Percentiles rank a stretch among this genome's conserved stretches.
These are phyloP conservation scores for Xylariaceae sp. DNA, from an alignment of 2,329 filamentous ascomycete species.

Conservation along the genomic window DNA sequence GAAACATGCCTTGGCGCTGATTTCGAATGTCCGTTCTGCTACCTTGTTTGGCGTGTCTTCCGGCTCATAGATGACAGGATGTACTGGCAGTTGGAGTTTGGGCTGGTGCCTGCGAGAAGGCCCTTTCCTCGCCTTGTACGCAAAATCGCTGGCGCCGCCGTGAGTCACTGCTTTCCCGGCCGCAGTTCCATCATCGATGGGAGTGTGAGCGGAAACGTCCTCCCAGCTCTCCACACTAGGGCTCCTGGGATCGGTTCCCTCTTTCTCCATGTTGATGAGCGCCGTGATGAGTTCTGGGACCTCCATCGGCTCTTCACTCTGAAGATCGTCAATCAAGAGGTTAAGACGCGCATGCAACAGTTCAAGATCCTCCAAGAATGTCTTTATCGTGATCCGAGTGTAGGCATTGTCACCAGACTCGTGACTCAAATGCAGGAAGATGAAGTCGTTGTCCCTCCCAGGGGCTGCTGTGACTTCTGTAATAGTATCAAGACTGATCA, in stretches of 20 bases:
- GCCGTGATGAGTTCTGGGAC: slow-evolving; percentile 65
- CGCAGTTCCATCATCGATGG: slow-evolving; percentile 53
- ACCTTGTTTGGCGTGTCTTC: slow-evolving; percentile 71
- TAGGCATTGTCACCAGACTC: slow-evolving; percentile 58
- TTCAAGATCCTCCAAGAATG: slow-evolving; percentile 81
- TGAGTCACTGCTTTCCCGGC: slow-evolving; percentile 35
- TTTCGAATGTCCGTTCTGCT: slow-evolving; percentile 77
- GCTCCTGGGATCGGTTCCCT: slow-evolving; percentile 52
- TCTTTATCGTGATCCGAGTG: slow-evolving; percentile 79
- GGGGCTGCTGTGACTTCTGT: slow-evolving; percentile 85
- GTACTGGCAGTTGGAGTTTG: slow-evolving; percentile 76
- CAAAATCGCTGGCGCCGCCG: slow-evolving; percentile 31
- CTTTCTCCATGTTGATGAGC: slow-evolving; percentile 69
- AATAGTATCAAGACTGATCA: slow-evolving; percentile 68
- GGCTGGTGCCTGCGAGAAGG: slow-evolving; percentile 40
- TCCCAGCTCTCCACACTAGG: slow-evolving; percentile 89
- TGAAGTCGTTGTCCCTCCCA: slow-evolving; percentile 86
- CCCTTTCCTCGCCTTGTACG: slow-evolving; percentile 32
- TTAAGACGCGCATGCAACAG: slow-evolving; percentile 81
- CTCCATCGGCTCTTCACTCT: slow-evolving; percentile 62
- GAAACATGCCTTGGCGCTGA: slow-evolving; percentile 90
- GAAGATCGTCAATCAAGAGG: slow-evolving; percentile 74
- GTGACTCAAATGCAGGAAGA: slow-evolving; percentile 73
- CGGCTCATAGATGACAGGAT: slow-evolving; percentile 79
- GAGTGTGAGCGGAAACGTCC: slow-evolving; percentile 59